These are phyloP conservation scores for Gossypium anomalum DNA, from an alignment of 345 rosid species.

Conservation along the genomic window DNA sequence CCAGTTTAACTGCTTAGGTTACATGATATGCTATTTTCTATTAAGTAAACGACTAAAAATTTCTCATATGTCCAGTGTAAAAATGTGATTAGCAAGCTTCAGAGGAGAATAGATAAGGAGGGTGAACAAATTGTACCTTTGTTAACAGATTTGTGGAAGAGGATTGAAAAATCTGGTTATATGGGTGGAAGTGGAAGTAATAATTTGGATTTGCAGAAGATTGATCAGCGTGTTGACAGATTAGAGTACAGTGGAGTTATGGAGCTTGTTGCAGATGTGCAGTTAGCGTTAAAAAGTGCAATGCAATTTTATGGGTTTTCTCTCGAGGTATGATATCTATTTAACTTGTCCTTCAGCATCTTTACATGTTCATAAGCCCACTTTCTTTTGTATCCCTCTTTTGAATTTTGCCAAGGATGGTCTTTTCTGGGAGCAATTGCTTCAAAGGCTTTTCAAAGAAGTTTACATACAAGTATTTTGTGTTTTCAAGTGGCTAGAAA, in stretches of 20 bases:
- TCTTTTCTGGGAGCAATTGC: conserved; percentile 9
- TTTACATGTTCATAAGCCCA: not conserved
- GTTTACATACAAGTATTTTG: not conserved
- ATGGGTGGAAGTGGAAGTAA: conserved; percentile 44
- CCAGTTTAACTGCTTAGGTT: not conserved
- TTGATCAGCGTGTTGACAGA: conserved; percentile 82
- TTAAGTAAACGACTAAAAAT: conserved; percentile 15
- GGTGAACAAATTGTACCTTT: conserved; percentile 93
- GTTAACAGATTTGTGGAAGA: conserved; percentile 83
- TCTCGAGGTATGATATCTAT: conserved; percentile 64
- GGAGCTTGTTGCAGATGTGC: conserved; percentile 92
- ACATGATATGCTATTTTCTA: conserved; percentile 2
- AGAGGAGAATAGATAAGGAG: conserved; percentile 84
- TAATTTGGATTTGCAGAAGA: conserved; percentile 77
- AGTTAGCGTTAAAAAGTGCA: conserved; percentile 77
- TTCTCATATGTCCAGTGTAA: conserved; percentile 62
- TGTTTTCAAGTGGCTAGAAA: too few relatives aligned
- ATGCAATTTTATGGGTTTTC: conserved; percentile 83
- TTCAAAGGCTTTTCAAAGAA: not conserved
- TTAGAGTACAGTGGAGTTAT: conserved; percentile 71
- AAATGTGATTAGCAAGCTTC: conserved; percentile 85
- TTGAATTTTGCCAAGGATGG: not conserved
- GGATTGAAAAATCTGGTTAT: conserved; percentile 60
- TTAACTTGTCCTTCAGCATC: not conserved
- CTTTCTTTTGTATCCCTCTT: not conserved